Base-by-base conservation (phyloP, 495 filamentous ascomycete genomes). In the Lophiotrema nucula region DNA sequence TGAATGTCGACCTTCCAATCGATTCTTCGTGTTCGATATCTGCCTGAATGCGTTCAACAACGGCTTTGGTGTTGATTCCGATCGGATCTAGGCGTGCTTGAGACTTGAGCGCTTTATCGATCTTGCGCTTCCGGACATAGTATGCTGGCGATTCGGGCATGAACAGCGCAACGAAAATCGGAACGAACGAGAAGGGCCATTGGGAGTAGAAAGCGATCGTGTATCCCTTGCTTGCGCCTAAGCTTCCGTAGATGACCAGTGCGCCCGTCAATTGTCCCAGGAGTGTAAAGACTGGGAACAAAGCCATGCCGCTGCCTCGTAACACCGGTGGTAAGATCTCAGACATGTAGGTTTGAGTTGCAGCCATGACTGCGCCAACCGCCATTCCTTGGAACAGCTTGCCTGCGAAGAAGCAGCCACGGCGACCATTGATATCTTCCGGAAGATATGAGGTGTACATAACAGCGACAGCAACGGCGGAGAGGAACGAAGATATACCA, bases 281-380 rank as follows among this genome's bases (percentile, higher is more conserved):
- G 0, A 77, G 63, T 0, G 68, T 76, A 44, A 79, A 78, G 2
- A 72, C 70, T 0, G 77, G 74, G 54, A 77, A 71, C 22, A 78
- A 70, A 0, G 74, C 72, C 25, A 79, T 69, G 21, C 74, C 67
- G 3, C 74, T 72, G 3, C 75, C 76, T 24, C 77, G 70, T n/a
- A 79, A 66, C 0, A 59, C 47, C 5, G 70, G 51, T 0, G 75
- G 74, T 12, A 77, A 58, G 6, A 75, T 65, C 45, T 79, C 77
- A 0, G 75, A 77, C 67, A 78, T 72, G 56, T 79, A 78, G 0
- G 77, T 78, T 58, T 77, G 73, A 12, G 71, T 67, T 2, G 72
- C 68, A 28, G 70, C 72, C 53, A 75, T 69, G 24, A 76, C 53
- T 33, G 74, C 71, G 1, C 76, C 74, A 18, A 77, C 71, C 2